These are phyloP conservation scores for Achaetomium macrosporum DNA, from an alignment of 2,329 filamentous ascomycete genomes.

Conservation along the genomic window DNA sequence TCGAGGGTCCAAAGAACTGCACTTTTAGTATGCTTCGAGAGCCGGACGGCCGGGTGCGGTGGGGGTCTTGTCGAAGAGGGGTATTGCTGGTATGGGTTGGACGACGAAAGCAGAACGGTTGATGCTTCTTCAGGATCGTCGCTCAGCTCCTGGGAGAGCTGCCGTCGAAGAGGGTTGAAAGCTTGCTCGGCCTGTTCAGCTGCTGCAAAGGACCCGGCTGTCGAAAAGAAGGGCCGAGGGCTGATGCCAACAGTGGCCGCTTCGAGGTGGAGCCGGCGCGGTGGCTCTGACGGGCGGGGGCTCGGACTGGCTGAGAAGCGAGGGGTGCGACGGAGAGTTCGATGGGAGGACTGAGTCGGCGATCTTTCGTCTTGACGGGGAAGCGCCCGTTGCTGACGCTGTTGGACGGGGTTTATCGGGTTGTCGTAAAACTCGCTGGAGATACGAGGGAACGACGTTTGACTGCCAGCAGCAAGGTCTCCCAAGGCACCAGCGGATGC, in stretches of 20 bases:
- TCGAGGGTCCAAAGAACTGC: conserved; percentile 91
- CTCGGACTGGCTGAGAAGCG: conserved; percentile 44
- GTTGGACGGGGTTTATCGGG: conserved; percentile 33
- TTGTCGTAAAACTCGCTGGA: conserved; percentile 48
- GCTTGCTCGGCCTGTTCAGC: conserved; percentile 14
- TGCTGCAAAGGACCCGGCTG: conserved; percentile 25
- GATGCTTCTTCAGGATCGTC: conserved; percentile 39
- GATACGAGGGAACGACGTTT: conserved; percentile 43
- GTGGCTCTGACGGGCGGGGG: conserved; percentile 30
- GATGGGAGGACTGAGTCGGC: conserved; percentile 43
- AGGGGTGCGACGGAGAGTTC: conserved; percentile 46
- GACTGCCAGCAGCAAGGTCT: conserved; percentile 42
- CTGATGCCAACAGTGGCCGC: conserved; percentile 45
- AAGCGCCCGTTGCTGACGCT: conserved; percentile 37
- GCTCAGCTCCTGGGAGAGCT: conserved; percentile 45
- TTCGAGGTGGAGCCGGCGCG: conserved; percentile 39
- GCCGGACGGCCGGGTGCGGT: conserved; percentile 49
- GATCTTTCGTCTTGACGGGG: conserved; percentile 33
- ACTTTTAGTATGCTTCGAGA: conserved; percentile 79
- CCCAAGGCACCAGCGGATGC: conserved; percentile 31
- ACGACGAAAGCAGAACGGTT: conserved; percentile 30
- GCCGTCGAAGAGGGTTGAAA: conserved; percentile 28
- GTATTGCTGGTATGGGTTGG: conserved; percentile 27
- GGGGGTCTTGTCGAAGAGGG: conserved; percentile 31
- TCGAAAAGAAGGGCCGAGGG: conserved; percentile 36